phyloP scores from a whole-genome alignment of 2,329 filamentous ascomycete species.

The Trichoderma sp. region DNA sequence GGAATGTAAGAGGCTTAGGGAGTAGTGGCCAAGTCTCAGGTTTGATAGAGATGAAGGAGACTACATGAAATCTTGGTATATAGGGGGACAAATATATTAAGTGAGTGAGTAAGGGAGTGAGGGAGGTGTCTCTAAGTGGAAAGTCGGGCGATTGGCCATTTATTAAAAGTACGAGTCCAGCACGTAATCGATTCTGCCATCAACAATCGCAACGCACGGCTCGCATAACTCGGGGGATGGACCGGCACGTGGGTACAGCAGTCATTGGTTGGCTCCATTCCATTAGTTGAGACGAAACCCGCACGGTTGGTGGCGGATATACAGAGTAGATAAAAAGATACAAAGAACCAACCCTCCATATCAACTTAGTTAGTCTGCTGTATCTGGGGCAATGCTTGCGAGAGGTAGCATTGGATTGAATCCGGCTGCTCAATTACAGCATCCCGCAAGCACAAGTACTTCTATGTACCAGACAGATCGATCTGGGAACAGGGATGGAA shows the following conservation, averaged over 20 bases:
- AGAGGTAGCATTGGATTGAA: neutral
- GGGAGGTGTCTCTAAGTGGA: neutral
- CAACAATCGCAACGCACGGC: neutral
- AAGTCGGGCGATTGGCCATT: neutral
- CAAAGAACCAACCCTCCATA: neutral
- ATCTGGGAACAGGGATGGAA: neutral
- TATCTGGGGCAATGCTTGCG: neutral
- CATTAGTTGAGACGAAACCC: neutral
- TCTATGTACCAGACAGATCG: neutral
- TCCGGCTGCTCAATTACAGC: neutral
- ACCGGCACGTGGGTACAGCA: neutral
- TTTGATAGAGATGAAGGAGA: neutral
- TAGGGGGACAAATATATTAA: neutral
- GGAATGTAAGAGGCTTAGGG: neutral
- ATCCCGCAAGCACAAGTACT: neutral
- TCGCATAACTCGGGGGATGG: neutral
- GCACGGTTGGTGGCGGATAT: neutral
- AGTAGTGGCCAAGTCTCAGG: neutral
- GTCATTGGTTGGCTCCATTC: neutral
- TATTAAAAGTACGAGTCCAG: neutral
- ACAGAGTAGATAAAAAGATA: no score
- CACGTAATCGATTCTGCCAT: neutral
- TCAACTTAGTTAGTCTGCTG: neutral
- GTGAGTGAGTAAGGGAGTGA: no score
- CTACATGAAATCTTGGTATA: neutral